phyloP scores from a whole-genome alignment of 768 basidiomycete species.

The Pulveroboletus ravenelii region DNA sequence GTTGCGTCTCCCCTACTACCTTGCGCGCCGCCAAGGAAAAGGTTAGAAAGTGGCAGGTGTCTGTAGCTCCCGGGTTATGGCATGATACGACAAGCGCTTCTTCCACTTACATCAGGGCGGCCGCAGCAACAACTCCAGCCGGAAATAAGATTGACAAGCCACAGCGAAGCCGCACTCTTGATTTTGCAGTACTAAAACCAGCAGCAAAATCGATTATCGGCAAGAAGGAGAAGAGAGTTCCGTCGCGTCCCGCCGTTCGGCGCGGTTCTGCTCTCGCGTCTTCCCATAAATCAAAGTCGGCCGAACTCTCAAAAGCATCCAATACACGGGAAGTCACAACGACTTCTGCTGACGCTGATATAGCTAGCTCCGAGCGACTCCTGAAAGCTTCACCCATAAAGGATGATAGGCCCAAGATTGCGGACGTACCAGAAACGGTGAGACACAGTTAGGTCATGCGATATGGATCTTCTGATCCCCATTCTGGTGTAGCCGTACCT shows the following conservation, averaged over 20 bases:
- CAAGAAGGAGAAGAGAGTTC: slow-evolving; percentile 20
- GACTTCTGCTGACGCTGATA: slow-evolving; percentile 1
- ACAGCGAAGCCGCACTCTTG: slow-evolving; percentile 29
- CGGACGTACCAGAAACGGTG: slow-evolving; percentile 37
- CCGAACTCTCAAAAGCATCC: slow-evolving; percentile 7
- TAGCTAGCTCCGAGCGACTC: not conserved
- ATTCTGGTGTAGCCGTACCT: slow-evolving; percentile 37
- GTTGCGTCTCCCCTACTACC: slow-evolving; percentile 23
- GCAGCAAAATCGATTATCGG: slow-evolving; percentile 16
- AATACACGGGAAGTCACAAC: not conserved
- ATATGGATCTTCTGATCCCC: slow-evolving; percentile 11
- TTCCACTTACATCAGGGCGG: slow-evolving; percentile 3
- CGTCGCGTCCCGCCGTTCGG: slow-evolving; percentile 1
- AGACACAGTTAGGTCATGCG: slow-evolving; percentile 14
- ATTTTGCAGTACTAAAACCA: slow-evolving; percentile 44
- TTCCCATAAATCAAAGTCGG: slow-evolving; percentile 9
- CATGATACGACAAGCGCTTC: slow-evolving; percentile 1
- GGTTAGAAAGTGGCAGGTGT: slow-evolving; percentile 34
- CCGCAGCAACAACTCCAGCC: not conserved
- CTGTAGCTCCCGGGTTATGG: slow-evolving; percentile 21
- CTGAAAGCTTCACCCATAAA: slow-evolving; percentile 1
- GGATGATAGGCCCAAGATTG: slow-evolving; percentile 23
- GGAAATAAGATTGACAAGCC: slow-evolving; percentile 17
- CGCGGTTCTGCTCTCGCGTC: slow-evolving; percentile 8
- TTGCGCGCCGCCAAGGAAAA: slow-evolving; percentile 32